Evolutionary conservation across 1,139 yeast genomes (phyloP).

Genomic region (Protomyces pachydermus): DNA sequence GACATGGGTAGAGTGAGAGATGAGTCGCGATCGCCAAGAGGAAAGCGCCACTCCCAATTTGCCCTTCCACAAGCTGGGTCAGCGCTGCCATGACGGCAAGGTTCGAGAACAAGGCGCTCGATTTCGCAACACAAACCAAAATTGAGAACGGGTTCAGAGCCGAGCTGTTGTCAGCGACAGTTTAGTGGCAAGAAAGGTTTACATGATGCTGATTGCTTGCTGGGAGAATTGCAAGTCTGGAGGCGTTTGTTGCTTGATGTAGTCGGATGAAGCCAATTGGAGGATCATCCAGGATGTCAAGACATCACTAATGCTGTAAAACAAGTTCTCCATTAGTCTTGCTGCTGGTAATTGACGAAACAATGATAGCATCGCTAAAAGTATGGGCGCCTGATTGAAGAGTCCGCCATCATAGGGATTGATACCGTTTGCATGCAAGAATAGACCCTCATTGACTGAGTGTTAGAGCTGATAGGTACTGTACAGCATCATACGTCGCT

Average conservation of each 20-base stretch:
- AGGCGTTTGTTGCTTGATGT: slow-evolving; percentile 34
- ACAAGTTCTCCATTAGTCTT: slow-evolving; percentile 38
- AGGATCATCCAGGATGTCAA: slow-evolving; percentile 44
- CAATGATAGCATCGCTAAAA: slow-evolving; percentile 28
- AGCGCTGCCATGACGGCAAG: slow-evolving; percentile 53
- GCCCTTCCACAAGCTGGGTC: slow-evolving; percentile 45
- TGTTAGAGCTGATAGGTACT: slow-evolving; percentile 25
- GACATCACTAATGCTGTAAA: slow-evolving; percentile 45
- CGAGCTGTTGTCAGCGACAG: slow-evolving; percentile 51
- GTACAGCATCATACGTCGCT: slow-evolving; percentile 37
- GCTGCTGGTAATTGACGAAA: slow-evolving; percentile 34
- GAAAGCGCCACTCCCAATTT: slow-evolving; percentile 48
- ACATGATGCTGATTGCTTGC: slow-evolving; percentile 30
- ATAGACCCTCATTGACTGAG: slow-evolving; percentile 70
- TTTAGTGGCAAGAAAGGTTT: slow-evolving; percentile 34
- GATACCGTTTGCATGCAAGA: slow-evolving; percentile 54
- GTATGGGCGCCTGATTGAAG: slow-evolving; percentile 53
- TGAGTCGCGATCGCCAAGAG: slow-evolving; percentile 61
- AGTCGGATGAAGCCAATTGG: slow-evolving; percentile 44
- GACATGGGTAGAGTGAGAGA: slow-evolving; percentile 58
- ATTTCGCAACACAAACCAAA: slow-evolving; percentile 62
- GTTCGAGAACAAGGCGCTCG: slow-evolving; percentile 60
- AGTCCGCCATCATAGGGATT: slow-evolving; percentile 80
- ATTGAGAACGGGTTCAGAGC: slow-evolving; percentile 75
- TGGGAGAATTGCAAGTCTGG: slow-evolving; percentile 20